phyloP scores from a whole-genome alignment of 1,284 basidiomycete species.

The Polyporus tsugae region DNA sequence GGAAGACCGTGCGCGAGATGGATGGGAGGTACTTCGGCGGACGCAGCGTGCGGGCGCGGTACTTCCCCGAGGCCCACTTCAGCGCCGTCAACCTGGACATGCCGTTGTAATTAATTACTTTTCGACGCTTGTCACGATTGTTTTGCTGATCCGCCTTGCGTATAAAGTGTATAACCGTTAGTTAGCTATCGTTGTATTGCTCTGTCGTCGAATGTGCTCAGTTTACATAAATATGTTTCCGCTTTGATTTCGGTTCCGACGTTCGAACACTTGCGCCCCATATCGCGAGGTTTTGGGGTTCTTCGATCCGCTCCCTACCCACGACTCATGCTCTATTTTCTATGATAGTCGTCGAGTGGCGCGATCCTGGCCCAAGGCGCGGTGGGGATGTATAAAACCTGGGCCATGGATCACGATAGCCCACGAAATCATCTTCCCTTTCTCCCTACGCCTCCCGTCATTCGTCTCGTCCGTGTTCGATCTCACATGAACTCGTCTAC shows the following conservation, averaged over 20 bases:
- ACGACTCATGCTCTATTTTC: no score
- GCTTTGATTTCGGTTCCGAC: background rate
- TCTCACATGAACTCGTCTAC: background rate
- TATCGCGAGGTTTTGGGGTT: no score
- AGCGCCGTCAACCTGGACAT: constrained; percentile 57
- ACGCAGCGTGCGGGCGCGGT: constrained; percentile 81
- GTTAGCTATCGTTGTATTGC: constrained; percentile 4
- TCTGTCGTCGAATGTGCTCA: background rate
- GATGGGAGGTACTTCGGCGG: constrained; percentile 94
- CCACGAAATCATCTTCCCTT: background rate
- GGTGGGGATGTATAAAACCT: background rate
- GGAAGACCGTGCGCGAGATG: constrained; percentile 91
- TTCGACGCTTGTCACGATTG: background rate
- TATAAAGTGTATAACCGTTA: background rate
- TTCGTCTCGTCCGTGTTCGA: background rate
- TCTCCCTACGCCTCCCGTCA: background rate
- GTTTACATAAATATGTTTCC: background rate
- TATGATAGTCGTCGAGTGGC: no score
- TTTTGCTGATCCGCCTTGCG: background rate
- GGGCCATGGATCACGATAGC: background rate
- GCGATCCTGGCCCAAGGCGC: no score
- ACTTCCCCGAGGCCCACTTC: constrained; percentile 79
- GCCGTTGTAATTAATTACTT: constrained; percentile 34
- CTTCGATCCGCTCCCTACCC: no score
- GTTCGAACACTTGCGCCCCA: background rate